Evolutionary conservation across 1,284 basidiomycete species (phyloP).

Genomic region (Cronartium ribicola): DNA sequence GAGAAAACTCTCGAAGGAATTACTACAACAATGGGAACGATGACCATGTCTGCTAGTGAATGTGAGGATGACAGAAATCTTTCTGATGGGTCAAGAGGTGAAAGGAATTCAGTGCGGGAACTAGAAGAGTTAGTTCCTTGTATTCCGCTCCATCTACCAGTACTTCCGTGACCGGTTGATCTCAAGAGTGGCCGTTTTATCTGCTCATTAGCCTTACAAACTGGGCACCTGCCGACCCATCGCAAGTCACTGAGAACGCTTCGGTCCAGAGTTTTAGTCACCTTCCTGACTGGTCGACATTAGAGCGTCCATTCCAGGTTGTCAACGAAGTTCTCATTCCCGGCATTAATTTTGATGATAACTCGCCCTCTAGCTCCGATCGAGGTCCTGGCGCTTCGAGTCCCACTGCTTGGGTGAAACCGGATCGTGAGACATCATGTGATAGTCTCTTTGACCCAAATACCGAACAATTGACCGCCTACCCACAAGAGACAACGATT

Average conservation of each 20-base stretch:
- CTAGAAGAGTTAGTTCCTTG: background rate
- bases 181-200: background rate
- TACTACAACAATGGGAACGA: too few relatives aligned
- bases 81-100: background rate
- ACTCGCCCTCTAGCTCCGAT: too few relatives aligned
- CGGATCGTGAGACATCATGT: too few relatives aligned
- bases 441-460: too few relatives aligned
- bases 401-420: background rate
- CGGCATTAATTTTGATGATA: too few relatives aligned
- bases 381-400: background rate
- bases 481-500: conserved; percentile 25
- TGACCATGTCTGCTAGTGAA: too few relatives aligned
- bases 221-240: background rate
- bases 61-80: too few relatives aligned
- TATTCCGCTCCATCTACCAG: background rate
- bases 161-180: background rate
- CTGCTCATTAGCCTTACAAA: background rate
- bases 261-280: background rate
- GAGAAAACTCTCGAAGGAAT: too few relatives aligned
- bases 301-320: background rate
- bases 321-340: background rate
- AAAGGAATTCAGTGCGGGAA: background rate
- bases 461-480: conserved; percentile 18
- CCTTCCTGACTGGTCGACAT: background rate
- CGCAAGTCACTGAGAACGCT: background rate